phyloP scores from a whole-genome alignment of 805 yeast genomes.

The Myxozyma kluyveri region DNA sequence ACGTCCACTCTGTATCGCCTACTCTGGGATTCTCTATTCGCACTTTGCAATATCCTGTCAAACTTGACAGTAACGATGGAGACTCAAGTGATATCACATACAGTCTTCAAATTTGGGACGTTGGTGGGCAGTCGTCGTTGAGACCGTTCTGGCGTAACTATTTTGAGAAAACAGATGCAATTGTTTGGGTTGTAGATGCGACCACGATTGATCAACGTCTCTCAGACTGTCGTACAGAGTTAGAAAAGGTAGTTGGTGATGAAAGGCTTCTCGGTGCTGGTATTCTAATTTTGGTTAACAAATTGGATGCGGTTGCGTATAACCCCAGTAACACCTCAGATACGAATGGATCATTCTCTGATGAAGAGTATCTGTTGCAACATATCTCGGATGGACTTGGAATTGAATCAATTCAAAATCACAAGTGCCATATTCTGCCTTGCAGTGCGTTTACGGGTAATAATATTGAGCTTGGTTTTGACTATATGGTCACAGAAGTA shows the following conservation, averaged over 20 bases:
- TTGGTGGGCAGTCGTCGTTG: conserved; percentile 84
- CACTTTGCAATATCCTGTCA: conserved; percentile 46
- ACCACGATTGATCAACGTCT: conserved; percentile 54
- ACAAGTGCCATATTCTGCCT: conserved; percentile 44
- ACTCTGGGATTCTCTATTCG: conserved; percentile 87
- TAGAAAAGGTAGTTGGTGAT: conserved; percentile 59
- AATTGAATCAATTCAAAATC: conserved; percentile 40
- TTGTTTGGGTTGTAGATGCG: conserved; percentile 85
- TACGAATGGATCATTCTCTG: background rate
- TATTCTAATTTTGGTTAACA: conserved; percentile 69
- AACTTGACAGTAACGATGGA: no score
- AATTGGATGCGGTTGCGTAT: conserved; percentile 55
- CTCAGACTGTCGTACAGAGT: conserved; percentile 62
- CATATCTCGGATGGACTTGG: conserved; percentile 31
- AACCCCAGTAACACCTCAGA: conserved; percentile 10
- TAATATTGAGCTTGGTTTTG: conserved; percentile 43
- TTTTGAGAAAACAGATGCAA: conserved; percentile 73
- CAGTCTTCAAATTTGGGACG: conserved; percentile 56
- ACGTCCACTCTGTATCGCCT: conserved; percentile 63
- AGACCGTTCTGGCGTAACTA: conserved; percentile 93
- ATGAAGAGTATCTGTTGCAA: background rate
- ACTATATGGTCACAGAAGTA: conserved; percentile 47
- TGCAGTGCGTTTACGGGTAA: conserved; percentile 52
- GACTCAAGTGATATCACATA: conserved; percentile 4
- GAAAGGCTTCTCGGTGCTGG: conserved; percentile 69